phyloP scores from a whole-genome alignment of 495 filamentous ascomycete genomes.

The Cryomyces minteri region DNA sequence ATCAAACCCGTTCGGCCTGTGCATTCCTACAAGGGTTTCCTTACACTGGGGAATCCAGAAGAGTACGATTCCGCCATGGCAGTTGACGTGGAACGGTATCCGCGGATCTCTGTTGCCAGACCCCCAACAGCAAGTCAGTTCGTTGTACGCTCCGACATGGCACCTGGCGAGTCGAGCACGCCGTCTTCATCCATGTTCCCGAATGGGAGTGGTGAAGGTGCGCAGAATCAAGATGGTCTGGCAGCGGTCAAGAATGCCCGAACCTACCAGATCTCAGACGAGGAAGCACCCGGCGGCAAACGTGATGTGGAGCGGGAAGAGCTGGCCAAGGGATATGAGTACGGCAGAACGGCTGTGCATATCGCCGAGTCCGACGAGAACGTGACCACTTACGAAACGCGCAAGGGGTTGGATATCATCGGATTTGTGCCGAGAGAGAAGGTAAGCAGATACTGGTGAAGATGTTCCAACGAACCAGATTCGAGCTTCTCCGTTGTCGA shows the following conservation, averaged over 20 bases:
- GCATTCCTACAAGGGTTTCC: slow-evolving; percentile 56
- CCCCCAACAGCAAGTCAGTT: slow-evolving; percentile 61
- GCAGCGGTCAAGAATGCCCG: slow-evolving; percentile 50
- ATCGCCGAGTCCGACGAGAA: slow-evolving; percentile 72
- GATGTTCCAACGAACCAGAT: too few relatives aligned
- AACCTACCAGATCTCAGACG: slow-evolving; percentile 63
- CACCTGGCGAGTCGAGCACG: slow-evolving; percentile 23
- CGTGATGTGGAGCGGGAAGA: slow-evolving; percentile 68
- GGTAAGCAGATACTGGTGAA: slow-evolving; percentile 24
- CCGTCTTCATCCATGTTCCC: slow-evolving; percentile 30
- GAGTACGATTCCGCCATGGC: slow-evolving; percentile 58
- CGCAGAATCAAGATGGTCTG: slow-evolving; percentile 29
- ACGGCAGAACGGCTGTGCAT: slow-evolving; percentile 78
- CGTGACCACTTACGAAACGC: slow-evolving; percentile 63
- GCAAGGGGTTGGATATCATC: slow-evolving; percentile 54
- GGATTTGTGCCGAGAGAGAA: slow-evolving; percentile 66
- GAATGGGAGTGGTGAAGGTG: slow-evolving; percentile 24
- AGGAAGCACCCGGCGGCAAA: slow-evolving; percentile 58
- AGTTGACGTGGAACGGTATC: slow-evolving; percentile 83
- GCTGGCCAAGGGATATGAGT: slow-evolving; percentile 82
- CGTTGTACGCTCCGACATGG: slow-evolving; percentile 31
- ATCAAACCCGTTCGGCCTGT: slow-evolving; percentile 55
- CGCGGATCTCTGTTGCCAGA: slow-evolving; percentile 57
- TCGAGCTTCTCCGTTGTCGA: too few relatives aligned
- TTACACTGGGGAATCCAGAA: slow-evolving; percentile 61